Base-by-base conservation (phyloP, 176 grass and related monocot genomes). In the Coix lacrymajobi region DNA sequence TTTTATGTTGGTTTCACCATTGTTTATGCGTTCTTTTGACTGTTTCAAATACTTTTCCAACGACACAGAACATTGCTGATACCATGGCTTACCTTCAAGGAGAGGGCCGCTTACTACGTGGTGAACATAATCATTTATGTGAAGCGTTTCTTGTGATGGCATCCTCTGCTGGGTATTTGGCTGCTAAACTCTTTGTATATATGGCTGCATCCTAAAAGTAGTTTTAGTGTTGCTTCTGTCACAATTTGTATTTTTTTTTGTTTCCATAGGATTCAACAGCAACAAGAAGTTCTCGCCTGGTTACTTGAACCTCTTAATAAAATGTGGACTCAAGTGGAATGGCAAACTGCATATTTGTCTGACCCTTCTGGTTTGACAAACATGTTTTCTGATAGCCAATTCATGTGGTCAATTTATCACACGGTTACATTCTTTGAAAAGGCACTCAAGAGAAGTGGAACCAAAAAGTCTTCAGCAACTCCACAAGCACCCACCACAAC, bases 361-460 rank as follows among this genome's bases (percentile, higher is more conserved):
- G 91, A 95, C 22, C 92, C 89, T 84, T 86, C 79, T 72, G 82
- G 96, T 66, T 83, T 98, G 80, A 81, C 88, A 63, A 88, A 75
- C 61, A 81, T 98, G 72, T 95, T 90, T 65, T 73, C 91, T 39
- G 89, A 97, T 54, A 76, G 78, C 17, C 87, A 95, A 89, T 85
- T 98, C 86, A 98, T 98, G 92, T 98, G 96, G 96, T 98, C 92
- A 72, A 90, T 98, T 84, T 98, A 83, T 62, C 96, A 98, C 79
- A 92, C 84, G 4, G 89, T 98, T 56, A 98, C 92, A 38, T 95
- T 95, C 75, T 98, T 98, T 86, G 96, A 98, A 70, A 98, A 90
- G 83, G 91, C 96, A 69, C 89, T 98, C 13, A 98, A 98, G 88
- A 89, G 96, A 77, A 92, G 92, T 48, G 95, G 95, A 85, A 77